These are phyloP conservation scores for Carpinus fangiana DNA, from an alignment of 306 rosid species.

Conservation along the genomic window DNA sequence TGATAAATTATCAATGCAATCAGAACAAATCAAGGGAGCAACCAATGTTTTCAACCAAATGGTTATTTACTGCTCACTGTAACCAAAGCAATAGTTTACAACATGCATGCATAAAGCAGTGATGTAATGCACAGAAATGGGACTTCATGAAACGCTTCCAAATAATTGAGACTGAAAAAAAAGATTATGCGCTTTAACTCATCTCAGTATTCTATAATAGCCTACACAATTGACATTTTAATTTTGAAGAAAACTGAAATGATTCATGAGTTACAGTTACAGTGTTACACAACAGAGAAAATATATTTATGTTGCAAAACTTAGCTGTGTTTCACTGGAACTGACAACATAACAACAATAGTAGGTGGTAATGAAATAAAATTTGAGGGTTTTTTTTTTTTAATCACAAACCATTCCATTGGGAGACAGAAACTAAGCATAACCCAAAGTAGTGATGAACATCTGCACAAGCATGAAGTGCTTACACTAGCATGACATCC, in stretches of 20 bases:
- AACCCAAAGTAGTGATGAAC: not conserved
- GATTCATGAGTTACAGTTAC: not conserved
- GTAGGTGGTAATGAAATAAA: not conserved
- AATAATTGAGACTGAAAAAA: conserved; percentile 21
- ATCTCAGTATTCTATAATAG: conserved; percentile 1
- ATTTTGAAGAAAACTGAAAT: conserved; percentile 13
- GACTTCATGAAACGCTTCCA: not conserved
- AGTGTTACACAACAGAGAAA: conserved; percentile 8
- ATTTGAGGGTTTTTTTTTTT: not conserved
- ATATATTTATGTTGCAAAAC: conserved; percentile 5
- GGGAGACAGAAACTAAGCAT: not conserved
- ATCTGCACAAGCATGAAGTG: conserved; percentile 26
- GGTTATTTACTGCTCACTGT: not conserved
- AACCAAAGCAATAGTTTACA: conserved; percentile 2
- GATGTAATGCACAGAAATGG: not conserved
- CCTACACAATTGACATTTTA: conserved; percentile 15
- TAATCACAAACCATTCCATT: not conserved
- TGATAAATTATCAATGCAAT: conserved; percentile 37
- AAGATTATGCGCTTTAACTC: conserved; percentile 17
- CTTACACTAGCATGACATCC: conserved; percentile 90
- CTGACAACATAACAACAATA: not conserved
- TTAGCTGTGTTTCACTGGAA: conserved; percentile 5
- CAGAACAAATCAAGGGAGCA: conserved; percentile 1
- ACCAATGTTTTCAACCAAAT: conserved; percentile 13
- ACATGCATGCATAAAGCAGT: not conserved